Conservation (phyloP, 805 yeast species). For the Novakomyces olei region DNA sequence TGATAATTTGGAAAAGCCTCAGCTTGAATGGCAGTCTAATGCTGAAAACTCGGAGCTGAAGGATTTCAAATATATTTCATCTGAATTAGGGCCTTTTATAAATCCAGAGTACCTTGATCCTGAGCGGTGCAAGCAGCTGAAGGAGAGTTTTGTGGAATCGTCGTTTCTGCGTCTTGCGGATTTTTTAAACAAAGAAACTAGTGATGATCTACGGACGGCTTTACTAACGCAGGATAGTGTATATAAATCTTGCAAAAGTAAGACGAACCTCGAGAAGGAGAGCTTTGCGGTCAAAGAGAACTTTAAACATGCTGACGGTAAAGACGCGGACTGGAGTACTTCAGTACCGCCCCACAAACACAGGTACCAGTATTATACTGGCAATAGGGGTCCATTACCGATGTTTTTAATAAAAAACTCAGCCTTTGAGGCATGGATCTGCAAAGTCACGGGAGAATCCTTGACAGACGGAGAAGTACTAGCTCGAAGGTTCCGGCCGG, state of each 20-base stretch:
- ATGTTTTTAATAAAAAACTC: constrained; percentile 36
- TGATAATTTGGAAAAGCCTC: background rate
- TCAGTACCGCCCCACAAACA: constrained; percentile 91
- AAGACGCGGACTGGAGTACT: constrained; percentile 78
- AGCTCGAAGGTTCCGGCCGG: constrained; percentile 81
- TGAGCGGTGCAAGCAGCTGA: constrained; percentile 22
- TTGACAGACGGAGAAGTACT: constrained; percentile 46
- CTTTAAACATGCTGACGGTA: too few species aligned
- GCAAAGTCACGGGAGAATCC: constrained; percentile 30
- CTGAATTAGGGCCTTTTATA: constrained; percentile 29
- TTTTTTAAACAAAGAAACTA: constrained; percentile 36
- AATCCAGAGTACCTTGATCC: constrained; percentile 29
- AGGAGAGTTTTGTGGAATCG: constrained; percentile 35
- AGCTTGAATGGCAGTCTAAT: background rate
- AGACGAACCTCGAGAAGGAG: constrained; percentile 25
- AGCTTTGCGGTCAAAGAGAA: constrained; percentile 28
- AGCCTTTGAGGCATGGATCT: constrained; percentile 50
- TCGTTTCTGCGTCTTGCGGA: constrained; percentile 46
- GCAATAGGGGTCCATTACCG: constrained; percentile 28
- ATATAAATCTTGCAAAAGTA: too few species aligned
- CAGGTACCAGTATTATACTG: constrained; percentile 39
- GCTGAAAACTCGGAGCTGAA: background rate
- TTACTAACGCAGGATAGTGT: too few species aligned
- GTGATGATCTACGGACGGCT: constrained; percentile 26
- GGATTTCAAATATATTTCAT: constrained; percentile 25